Evolutionary conservation across 768 basidiomycete species (phyloP).

Genomic region (Trametes villosa): DNA sequence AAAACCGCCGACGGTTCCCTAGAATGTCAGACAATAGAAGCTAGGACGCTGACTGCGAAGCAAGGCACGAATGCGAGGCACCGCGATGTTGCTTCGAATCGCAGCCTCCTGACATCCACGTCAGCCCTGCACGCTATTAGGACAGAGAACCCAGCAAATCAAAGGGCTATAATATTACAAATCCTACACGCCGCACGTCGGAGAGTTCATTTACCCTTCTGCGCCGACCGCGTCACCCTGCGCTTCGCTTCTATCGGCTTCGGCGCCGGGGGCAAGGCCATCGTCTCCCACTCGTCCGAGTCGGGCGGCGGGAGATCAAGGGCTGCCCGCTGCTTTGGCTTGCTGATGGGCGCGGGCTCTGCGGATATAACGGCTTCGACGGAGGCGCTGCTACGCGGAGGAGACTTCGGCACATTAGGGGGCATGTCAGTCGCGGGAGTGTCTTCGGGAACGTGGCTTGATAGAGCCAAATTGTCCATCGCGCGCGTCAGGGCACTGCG

Average conservation of each 20-base stretch:
- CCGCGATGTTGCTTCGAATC: no score
- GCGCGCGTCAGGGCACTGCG: slow-evolving; percentile 16
- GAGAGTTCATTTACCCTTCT: not conserved
- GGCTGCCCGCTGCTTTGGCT: not conserved
- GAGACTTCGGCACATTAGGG: not conserved
- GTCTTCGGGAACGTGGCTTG: not conserved
- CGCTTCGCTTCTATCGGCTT: not conserved
- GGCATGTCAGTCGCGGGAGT: not conserved
- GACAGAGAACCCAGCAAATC: no score
- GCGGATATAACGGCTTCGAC: not conserved
- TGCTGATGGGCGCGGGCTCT: not conserved
- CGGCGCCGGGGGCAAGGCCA: slow-evolving; percentile 33
- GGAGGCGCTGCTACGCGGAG: not conserved
- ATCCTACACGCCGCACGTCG: not conserved
- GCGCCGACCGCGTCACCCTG: not conserved
- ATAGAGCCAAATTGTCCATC: not conserved
- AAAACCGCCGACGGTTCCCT: no score
- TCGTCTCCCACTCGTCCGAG: slow-evolving; percentile 41
- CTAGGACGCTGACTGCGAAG: no score
- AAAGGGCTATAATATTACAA: not conserved
- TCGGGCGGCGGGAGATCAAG: slow-evolving; percentile 42
- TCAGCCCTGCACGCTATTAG: no score
- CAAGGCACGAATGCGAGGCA: no score
- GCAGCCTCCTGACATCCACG: no score
- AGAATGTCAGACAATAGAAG: no score